Conservation (phyloP, 805 yeast species). For the Wickerhamomyces strasburgensis region DNA sequence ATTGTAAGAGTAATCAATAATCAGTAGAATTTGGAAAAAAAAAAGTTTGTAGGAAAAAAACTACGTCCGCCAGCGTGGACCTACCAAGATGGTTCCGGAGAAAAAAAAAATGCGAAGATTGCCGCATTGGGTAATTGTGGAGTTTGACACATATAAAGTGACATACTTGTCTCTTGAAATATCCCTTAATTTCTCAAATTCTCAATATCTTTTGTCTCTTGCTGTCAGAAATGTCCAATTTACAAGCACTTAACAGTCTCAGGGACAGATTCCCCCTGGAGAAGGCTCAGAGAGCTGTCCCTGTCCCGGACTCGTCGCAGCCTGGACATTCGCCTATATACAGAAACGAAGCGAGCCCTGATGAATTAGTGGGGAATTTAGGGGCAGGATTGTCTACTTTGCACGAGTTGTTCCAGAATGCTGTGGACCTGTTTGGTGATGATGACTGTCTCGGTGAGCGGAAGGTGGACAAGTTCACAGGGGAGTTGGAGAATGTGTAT, state of each 20-base stretch:
- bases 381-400: conserved; percentile 30
- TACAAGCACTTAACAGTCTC: conserved; percentile 8
- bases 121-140: too few species aligned
- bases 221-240: conserved; percentile 2
- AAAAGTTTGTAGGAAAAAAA: too few species aligned
- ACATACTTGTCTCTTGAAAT: too few species aligned
- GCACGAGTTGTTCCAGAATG: conserved; percentile 33
- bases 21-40: too few species aligned
- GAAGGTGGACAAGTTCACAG: conserved; percentile 12
- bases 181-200: too few species aligned
- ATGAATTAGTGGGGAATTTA: conserved; percentile 18
- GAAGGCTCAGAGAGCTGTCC: conserved; percentile 16
- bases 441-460: conserved; percentile 37
- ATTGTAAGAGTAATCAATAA: too few species aligned
- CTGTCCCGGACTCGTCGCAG: conserved; percentile 32
- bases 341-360: conserved; percentile 30
- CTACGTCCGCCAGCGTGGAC: too few species aligned
- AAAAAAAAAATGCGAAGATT: too few species aligned
- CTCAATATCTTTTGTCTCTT: too few species aligned
- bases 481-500: conserved; percentile 35
- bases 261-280: conserved; percentile 13
- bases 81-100: too few species aligned
- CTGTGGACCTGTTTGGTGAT: conserved; percentile 28
- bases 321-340: conserved; percentile 42
- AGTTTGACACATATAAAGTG: too few species aligned